A percentile compares a stretch with the other conserved stretches of the same genome.
These are phyloP conservation scores for Cystobasidiaceae sp. DNA, from an alignment of 1,284 basidiomycete species.

Conservation along the genomic window DNA sequence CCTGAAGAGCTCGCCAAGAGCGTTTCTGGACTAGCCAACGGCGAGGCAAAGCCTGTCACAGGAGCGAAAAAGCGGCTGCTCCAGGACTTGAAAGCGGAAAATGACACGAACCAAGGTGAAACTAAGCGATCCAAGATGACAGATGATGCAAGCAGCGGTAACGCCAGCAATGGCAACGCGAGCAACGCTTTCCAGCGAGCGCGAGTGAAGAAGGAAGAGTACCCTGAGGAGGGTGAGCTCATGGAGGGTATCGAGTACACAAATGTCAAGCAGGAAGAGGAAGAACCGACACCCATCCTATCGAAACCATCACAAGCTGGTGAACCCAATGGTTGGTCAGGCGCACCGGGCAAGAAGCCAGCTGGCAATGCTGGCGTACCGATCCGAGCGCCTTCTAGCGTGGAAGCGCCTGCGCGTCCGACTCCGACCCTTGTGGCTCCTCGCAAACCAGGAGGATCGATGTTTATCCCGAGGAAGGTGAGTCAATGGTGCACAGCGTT, in stretches of 20 bases:
- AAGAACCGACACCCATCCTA: too few relatives aligned
- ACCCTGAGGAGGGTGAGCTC: slow-evolving; percentile 15
- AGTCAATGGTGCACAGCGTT: too few relatives aligned
- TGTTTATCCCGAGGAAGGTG: slow-evolving; percentile 30
- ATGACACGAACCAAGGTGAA: not conserved
- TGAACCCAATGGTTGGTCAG: not conserved
- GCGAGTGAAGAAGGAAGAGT: slow-evolving; percentile 14
- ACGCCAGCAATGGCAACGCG: not conserved
- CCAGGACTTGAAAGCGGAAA: slow-evolving; percentile 9
- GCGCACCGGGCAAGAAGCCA: not conserved
- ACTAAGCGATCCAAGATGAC: slow-evolving; percentile 5
- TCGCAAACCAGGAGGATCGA: slow-evolving; percentile 17
- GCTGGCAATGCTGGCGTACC: not conserved
- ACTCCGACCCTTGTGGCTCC: slow-evolving; percentile 1
- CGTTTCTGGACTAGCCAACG: not conserved
- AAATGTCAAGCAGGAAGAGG: not conserved
- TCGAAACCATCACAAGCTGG: too few relatives aligned
- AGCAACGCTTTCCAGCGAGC: not conserved
- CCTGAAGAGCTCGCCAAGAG: slow-evolving; percentile 23
- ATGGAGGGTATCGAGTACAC: slow-evolving; percentile 26
- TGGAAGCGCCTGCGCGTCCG: not conserved
- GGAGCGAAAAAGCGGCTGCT: slow-evolving; percentile 15
- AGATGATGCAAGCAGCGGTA: not conserved
- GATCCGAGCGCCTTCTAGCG: not conserved
- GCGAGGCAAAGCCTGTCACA: not conserved